Conservation (phyloP, 2,329 filamentous ascomycete species). For the Periglandula ipomoeae region DNA sequence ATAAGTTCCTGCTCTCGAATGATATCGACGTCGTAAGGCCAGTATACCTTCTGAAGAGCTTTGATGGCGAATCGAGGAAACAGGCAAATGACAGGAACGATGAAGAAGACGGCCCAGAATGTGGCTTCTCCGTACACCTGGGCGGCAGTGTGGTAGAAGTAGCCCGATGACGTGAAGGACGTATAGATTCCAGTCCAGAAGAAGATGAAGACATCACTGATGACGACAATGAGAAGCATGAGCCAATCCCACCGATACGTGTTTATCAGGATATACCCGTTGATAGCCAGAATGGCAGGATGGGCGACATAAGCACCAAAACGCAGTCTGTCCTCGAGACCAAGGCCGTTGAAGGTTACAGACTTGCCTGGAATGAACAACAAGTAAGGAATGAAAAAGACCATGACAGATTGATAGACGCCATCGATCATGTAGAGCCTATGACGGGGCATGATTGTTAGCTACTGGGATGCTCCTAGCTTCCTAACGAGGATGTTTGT, state of each 20-base stretch:
- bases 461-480: background rate
- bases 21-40: constrained; percentile 88
- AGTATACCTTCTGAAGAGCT: constrained; percentile 84
- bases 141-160: constrained; percentile 66
- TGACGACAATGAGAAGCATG: constrained; percentile 68
- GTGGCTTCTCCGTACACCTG: constrained; percentile 73
- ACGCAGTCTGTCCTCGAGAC: constrained; percentile 69
- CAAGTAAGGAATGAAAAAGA: constrained; percentile 87
- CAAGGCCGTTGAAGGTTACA: constrained; percentile 61
- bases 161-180: constrained; percentile 35
- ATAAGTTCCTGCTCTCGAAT: constrained; percentile 82
- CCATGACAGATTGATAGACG: constrained; percentile 86
- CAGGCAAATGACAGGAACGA: constrained; percentile 74
- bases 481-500: background rate
- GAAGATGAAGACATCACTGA: constrained; percentile 84
- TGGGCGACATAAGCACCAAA: constrained; percentile 84
- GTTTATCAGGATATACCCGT: constrained; percentile 90
- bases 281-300: constrained; percentile 79
- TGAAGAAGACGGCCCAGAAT: constrained; percentile 78
- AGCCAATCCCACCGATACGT: constrained; percentile 98
- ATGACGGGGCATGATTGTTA: constrained; percentile 6
- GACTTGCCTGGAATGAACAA: constrained; percentile 63
- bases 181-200: constrained; percentile 92
- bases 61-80: constrained; percentile 85
- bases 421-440: constrained; percentile 94